Conservation (phyloP, 306 rosid genomes). For the peach (Prunus persica) region DNA sequence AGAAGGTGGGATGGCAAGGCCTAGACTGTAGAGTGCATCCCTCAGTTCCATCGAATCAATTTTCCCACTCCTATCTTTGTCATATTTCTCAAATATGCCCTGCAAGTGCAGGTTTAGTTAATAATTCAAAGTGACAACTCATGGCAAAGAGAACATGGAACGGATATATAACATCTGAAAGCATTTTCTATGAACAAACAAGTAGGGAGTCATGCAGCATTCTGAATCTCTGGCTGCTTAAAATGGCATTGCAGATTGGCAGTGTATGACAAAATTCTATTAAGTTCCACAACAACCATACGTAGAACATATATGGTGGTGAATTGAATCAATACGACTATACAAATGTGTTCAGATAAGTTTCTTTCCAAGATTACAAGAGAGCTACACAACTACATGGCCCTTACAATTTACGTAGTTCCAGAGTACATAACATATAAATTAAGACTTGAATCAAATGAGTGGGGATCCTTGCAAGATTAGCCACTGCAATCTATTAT, state of each 20-base stretch:
- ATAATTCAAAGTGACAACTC: constrained; percentile 7
- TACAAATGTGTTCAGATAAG: background rate
- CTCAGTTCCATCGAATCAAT: constrained; percentile 79
- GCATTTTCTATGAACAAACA: background rate
- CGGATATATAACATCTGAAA: constrained; percentile 7
- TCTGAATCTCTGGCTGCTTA: background rate
- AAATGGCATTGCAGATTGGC: background rate
- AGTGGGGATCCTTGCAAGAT: background rate
- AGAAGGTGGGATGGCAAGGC: constrained; percentile 64
- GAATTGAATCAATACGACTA: background rate
- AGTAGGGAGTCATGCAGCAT: background rate
- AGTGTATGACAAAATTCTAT: background rate
- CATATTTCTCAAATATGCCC: constrained; percentile 82
- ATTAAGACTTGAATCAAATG: background rate
- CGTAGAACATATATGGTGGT: background rate
- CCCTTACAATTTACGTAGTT: background rate
- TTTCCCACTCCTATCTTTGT: constrained; percentile 80
- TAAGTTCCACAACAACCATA: background rate
- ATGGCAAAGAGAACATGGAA: background rate
- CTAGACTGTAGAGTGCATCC: constrained; percentile 86
- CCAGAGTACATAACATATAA: background rate
- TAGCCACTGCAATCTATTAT: background rate
- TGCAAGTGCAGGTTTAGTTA: constrained; percentile 22
- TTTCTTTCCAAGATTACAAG: background rate
- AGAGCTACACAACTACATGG: background rate